These are phyloP conservation scores for Paragyromitra xinjiangensis DNA, from an alignment of 495 filamentous ascomycete species.

Conservation along the genomic window DNA sequence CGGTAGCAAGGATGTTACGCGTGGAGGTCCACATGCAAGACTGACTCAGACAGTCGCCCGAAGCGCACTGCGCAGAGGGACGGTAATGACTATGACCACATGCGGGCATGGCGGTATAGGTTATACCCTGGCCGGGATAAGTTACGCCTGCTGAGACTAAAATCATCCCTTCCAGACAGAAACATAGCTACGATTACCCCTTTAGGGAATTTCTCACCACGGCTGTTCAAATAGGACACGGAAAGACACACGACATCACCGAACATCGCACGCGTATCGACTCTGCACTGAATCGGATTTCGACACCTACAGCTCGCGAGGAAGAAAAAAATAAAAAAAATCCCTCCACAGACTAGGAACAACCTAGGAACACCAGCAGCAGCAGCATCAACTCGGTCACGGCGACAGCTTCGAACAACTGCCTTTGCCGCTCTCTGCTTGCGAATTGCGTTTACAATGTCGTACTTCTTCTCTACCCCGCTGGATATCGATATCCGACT, in stretches of 20 bases:
- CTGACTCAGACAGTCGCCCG: constrained; percentile 36
- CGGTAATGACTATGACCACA: neutral
- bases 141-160: constrained; percentile 3
- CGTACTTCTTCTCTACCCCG: constrained; percentile 97
- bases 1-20: constrained; percentile 38
- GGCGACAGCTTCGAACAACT: constrained; percentile 15
- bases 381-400: constrained; percentile 19
- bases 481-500: constrained; percentile 99
- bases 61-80: constrained; percentile 34
- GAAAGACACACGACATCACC: constrained; percentile 36
- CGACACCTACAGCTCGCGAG: constrained; percentile 8
- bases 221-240: constrained; percentile 25
- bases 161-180: constrained; percentile 27
- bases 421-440: constrained; percentile 54
- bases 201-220: constrained; percentile 22
- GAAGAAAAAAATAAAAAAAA: constrained; percentile 3
- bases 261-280: constrained; percentile 39
- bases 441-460: constrained; percentile 67
- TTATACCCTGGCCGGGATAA: neutral
- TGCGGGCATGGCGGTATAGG: neutral
- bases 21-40: constrained; percentile 21
- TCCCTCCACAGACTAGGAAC: constrained; percentile 27
- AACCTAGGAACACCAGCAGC: constrained; percentile 1
- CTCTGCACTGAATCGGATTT: constrained; percentile 37
- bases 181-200: constrained; percentile 28